Conservation (phyloP, 106 monocot genomes). For the Dactylorhiza incarnata region DNA sequence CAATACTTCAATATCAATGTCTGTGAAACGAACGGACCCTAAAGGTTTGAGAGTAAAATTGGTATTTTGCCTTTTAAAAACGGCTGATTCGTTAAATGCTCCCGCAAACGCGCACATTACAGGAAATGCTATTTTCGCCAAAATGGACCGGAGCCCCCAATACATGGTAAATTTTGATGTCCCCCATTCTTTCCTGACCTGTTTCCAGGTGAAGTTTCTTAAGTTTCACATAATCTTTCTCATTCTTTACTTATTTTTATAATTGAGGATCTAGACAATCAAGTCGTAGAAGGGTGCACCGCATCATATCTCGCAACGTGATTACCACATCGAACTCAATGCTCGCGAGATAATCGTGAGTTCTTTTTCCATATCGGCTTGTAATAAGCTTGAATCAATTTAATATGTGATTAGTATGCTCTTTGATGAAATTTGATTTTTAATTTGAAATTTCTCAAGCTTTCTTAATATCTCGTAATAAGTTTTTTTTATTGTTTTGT, state of each 20-base stretch:
- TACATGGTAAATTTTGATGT: too few relatives aligned
- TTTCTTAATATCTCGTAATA: too few relatives aligned
- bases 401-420: neutral
- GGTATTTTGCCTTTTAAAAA: too few relatives aligned
- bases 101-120: too few relatives aligned
- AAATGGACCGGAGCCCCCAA: too few relatives aligned
- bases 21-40: too few relatives aligned
- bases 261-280: neutral
- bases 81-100: too few relatives aligned
- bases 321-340: conserved; percentile 5
- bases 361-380: neutral
- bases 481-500: neutral
- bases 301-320: neutral
- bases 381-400: neutral
- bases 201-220: conserved; percentile 7
- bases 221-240: neutral
- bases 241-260: neutral
- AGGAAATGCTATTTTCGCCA: too few relatives aligned
- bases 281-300: neutral
- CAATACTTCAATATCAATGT: too few relatives aligned
- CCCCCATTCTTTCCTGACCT: neutral
- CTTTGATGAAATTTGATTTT: neutral
- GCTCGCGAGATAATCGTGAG: conserved; percentile 6
- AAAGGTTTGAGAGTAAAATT: too few relatives aligned
- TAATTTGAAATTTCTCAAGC: neutral